phyloP scores from a whole-genome alignment of 169 alveolate species.

The Toxoplasma gondii region DNA sequence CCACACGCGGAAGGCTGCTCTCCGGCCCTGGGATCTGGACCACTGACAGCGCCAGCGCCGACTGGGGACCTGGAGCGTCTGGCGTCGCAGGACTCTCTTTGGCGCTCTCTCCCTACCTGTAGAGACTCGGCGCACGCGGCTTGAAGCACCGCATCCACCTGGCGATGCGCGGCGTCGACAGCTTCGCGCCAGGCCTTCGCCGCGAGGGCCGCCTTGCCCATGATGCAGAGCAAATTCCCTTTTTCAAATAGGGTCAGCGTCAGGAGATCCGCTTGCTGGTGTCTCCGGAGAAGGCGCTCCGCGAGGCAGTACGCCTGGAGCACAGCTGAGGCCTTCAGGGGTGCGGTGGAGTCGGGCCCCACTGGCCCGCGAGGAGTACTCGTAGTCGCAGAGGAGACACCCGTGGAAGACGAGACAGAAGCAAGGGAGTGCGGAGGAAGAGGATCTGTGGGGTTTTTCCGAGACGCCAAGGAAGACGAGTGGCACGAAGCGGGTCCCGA shows the following conservation, averaged over 20 bases:
- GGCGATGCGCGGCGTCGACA: neutral
- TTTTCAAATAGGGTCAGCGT: neutral
- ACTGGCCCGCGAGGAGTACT: neutral
- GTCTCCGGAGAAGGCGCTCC: neutral
- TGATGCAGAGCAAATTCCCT: neutral
- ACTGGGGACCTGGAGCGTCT: too few species aligned
- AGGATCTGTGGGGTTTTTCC: neutral
- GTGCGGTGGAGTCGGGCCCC: too few species aligned
- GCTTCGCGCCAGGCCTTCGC: slow-evolving; percentile 48
- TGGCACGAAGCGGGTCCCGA: neutral
- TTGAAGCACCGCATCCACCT: neutral
- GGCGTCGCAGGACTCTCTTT: too few species aligned
- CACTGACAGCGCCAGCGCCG: too few species aligned
- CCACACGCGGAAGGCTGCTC: neutral
- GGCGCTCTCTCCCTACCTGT: too few species aligned
- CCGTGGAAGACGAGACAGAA: neutral
- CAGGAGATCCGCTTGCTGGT: slow-evolving; percentile 24
- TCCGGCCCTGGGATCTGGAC: neutral
- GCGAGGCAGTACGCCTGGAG: slow-evolving; percentile 25
- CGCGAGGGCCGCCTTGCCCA: neutral
- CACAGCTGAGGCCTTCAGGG: neutral
- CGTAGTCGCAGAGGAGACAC: neutral
- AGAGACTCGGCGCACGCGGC: too few species aligned
- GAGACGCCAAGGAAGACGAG: neutral
- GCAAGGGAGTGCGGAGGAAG: neutral